phyloP scores from a whole-genome alignment of 805 yeast species.

The Sugiyamaella floridensis region DNA sequence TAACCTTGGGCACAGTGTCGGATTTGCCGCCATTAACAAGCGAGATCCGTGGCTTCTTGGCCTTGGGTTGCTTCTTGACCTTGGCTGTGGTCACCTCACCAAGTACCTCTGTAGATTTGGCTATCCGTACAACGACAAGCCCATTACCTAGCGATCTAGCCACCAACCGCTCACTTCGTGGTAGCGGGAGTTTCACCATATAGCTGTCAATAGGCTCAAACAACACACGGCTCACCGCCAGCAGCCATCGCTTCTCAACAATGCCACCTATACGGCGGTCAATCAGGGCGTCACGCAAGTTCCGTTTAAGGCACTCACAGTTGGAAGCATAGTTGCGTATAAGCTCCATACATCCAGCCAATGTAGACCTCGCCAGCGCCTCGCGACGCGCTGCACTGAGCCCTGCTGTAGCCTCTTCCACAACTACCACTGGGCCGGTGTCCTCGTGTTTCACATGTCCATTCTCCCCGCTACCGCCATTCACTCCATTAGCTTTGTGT shows the following conservation, averaged over 20 bases:
- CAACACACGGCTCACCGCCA: constrained; percentile 59
- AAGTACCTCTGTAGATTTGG: neutral
- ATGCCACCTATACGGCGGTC: constrained; percentile 56
- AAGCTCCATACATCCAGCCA: constrained; percentile 59
- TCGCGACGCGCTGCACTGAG: constrained; percentile 48
- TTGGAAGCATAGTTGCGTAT: constrained; percentile 51
- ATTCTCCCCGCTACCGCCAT: constrained; percentile 11
- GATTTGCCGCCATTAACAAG: neutral
- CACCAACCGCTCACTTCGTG: constrained; percentile 59
- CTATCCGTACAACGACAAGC: neutral
- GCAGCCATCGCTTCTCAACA: constrained; percentile 52
- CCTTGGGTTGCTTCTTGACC: neutral
- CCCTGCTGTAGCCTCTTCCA: constrained; percentile 34
- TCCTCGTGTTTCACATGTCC: constrained; percentile 27
- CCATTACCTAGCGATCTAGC: constrained; percentile 38
- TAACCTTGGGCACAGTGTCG: neutral
- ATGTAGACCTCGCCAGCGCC: constrained; percentile 53
- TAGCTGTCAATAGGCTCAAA: constrained; percentile 55
- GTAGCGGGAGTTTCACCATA: constrained; percentile 57
- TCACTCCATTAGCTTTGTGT: neutral
- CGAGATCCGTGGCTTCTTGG: constrained; percentile 3
- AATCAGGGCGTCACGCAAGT: constrained; percentile 59
- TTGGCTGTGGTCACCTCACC: neutral
- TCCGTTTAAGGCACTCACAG: constrained; percentile 46
- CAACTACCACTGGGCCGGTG: constrained; percentile 42